These are phyloP conservation scores for Nicotiana paniculata DNA, from an alignment of 257 asterid genomes.

Conservation along the genomic window DNA sequence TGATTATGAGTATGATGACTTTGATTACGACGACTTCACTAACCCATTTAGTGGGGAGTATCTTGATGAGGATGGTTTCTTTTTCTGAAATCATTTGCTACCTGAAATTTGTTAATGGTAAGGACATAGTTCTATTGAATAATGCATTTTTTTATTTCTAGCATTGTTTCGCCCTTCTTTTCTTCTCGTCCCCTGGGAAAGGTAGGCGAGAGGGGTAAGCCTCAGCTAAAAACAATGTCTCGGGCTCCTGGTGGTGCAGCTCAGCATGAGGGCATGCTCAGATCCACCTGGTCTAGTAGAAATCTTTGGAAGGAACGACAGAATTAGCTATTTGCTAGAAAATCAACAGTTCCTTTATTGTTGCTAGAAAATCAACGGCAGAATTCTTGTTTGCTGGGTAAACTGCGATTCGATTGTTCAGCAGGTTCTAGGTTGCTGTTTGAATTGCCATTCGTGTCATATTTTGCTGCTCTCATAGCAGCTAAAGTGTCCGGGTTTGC, in stretches of 20 bases:
- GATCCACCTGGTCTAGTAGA: background rate
- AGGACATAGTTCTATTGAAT: background rate
- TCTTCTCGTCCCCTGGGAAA: no score
- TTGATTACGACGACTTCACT: conserved; percentile 16
- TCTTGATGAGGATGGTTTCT: background rate
- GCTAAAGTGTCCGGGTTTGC: background rate
- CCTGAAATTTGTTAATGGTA: background rate
- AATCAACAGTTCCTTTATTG: background rate
- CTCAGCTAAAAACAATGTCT: background rate
- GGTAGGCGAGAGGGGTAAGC: no score
- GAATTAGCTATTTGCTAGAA: background rate
- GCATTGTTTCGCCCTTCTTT: background rate
- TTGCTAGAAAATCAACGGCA: background rate
- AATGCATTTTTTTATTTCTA: background rate
- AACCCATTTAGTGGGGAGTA: background rate
- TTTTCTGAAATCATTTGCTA: background rate
- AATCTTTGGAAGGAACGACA: background rate
- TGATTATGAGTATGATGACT: conserved; percentile 6
- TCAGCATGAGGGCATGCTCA: background rate
- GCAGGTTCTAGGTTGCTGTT: background rate
- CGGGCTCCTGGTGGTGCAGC: background rate
- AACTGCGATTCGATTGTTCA: background rate
- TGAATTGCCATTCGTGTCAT: background rate
- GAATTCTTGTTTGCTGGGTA: background rate
- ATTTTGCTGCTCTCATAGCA: background rate